Base-by-base conservation (phyloP, 2,329 filamentous ascomycete species). In the Pseudocercospora musae region DNA sequence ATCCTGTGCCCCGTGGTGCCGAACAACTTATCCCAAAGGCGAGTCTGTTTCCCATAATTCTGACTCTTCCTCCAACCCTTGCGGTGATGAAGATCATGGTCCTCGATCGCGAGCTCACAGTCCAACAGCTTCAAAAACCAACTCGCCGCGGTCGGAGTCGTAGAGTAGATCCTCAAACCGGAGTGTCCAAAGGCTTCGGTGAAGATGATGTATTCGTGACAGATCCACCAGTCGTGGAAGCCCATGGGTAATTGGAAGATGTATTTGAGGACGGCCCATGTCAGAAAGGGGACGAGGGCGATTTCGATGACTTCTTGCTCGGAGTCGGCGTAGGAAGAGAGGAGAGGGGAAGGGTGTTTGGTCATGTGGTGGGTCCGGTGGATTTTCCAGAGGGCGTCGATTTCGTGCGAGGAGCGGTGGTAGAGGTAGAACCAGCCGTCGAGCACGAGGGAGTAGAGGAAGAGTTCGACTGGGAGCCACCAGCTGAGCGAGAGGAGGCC, bases 221-320 rank as follows among this genome's bases (percentile, higher is more conserved):
- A 81, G 18, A 81, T 64, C 78, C 78, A 81, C 78, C 76, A 79
- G 46, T 80, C 78, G 54, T 80, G 80, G 65, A 81, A 81, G 1
- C 77, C 78, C 75, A 81, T 77, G 0, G 78, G 78, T 3, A 80
- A 53, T 0, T 78, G 77, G 33, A 77, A 71, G 58, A 67, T 59
- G 49, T 72, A 65, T 53, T 73, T 76, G 37, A 80, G 59, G 0
- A 71, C 76, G 44, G 70, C 69, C 63, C 74, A 80, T 1, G 78
- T 74, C 56, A 79, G 63, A 20, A 79, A 62, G 0, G 78, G 78
- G 8, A 81, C 75, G n/a, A 74, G 76, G 6, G 72, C 74, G 29
- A 80, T 77, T 56, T 80, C 78, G 59, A 79, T 76, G 7, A 79
- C 66, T 57, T 80, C 78, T 59, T 80, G 79, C 58, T 77, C 78